Evolutionary conservation across 192 early-diverging fungal genomes (phyloP).

Genomic region (Coemansia sp.): DNA sequence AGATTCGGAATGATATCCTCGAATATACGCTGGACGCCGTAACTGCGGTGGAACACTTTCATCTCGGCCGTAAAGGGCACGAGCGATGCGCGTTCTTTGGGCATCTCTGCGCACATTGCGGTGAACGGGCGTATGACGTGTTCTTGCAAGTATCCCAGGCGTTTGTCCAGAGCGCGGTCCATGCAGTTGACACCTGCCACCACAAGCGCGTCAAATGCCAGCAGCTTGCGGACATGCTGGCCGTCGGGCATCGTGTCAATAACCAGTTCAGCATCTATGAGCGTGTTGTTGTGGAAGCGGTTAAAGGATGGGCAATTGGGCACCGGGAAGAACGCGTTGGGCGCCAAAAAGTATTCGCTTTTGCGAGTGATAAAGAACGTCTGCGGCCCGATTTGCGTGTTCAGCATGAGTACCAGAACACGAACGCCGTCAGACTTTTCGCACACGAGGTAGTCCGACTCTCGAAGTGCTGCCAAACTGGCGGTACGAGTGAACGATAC

Average conservation of each 20-base stretch:
- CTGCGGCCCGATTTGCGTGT: background rate
- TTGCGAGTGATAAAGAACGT: conserved; percentile 61
- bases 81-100: background rate
- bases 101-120: conserved; percentile 5
- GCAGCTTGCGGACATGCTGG: conserved; percentile 40
- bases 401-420: conserved; percentile 54
- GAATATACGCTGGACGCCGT: conserved; percentile 61
- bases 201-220: conserved; percentile 76
- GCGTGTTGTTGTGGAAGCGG: conserved; percentile 65
- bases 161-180: conserved; percentile 57
- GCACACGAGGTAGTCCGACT: conserved; percentile 65
- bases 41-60: conserved; percentile 69
- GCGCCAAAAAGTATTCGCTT: conserved; percentile 73
- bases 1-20: conserved; percentile 59
- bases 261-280: conserved; percentile 93
- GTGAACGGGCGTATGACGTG: conserved; percentile 64
- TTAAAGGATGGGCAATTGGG: conserved; percentile 35
- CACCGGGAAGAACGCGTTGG: conserved; percentile 63
- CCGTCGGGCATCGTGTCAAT: conserved; percentile 68
- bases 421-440: conserved; percentile 85
- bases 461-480: conserved; percentile 15
- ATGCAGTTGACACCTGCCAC: conserved; percentile 60
- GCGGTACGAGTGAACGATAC: conserved; percentile 31
- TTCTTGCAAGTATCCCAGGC: conserved; percentile 69
- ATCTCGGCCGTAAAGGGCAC: conserved; percentile 51